Base-by-base conservation (phyloP, 805 yeast species). In the Ogataea polymorpha region DNA sequence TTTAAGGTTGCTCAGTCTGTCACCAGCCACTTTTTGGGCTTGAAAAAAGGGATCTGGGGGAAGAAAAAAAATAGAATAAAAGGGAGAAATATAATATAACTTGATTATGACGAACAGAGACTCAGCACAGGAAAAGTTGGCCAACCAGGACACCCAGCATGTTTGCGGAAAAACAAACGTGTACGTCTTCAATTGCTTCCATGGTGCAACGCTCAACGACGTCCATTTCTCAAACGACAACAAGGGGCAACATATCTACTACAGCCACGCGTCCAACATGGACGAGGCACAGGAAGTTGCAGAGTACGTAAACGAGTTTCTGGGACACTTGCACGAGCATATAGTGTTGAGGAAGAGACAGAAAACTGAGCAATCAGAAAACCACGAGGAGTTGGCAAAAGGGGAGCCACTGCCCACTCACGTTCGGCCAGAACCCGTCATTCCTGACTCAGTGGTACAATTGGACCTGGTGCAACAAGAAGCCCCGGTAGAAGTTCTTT, bases 101-200 rank as follows among this genome's bases (percentile, higher is more conserved):
- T 20, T 20, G 21, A 20, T 20, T 20, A 20, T 20, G 7, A 20
- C 7, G 21, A 20, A 6, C 3, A 20, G 21, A 20, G 9, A 20
- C 6, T 10, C 21, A 20, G 21, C 21, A 20, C 21, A 20, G 21
- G 29, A 23, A 23, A 24, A 21, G 27, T 13, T 20, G 3, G 18
- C 6, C 14, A 23, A 31, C 6, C 23, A 20, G 26, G 27, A 32
- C 14, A 11, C 32, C 6, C 12, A 13, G 17, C 25, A 16, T 23
- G 17, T 10, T 15, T 15, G 29, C 12, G 14, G 23, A 17, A 16
- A 9, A 6, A 12, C 27, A 5, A 36, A 18, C 25, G 41, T 38
- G 10, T 38, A 32, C 23, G 33, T 39, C n/a, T 18, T 39, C 29
- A 39, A 39, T 23, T 39, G 42, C 27, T 39, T 39, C 21, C 37